These are phyloP conservation scores for Neltuma alba DNA, from an alignment of 306 rosid species.

Conservation along the genomic window DNA sequence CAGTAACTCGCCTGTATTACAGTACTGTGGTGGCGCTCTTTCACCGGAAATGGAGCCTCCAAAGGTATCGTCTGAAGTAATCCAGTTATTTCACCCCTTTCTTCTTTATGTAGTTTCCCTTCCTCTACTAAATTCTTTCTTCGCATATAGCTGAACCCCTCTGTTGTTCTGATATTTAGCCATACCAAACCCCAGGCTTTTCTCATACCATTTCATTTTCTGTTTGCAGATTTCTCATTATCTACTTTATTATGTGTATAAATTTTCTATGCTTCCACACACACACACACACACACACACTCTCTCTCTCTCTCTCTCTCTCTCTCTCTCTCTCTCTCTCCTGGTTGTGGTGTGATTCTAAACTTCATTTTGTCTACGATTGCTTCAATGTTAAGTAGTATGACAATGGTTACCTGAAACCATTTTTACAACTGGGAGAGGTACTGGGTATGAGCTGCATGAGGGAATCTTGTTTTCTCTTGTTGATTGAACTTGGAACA, in stretches of 20 bases:
- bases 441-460: not conserved
- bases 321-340: too few species aligned
- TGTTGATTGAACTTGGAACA: slow-evolving; percentile 29
- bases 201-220: not conserved
- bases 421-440: slow-evolving; percentile 4
- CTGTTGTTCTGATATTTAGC: not conserved
- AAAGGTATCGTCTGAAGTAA: slow-evolving; percentile 58
- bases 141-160: not conserved
- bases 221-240: not conserved
- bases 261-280: not conserved
- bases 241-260: not conserved
- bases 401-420: slow-evolving; percentile 16
- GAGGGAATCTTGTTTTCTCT: slow-evolving; percentile 15
- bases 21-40: slow-evolving; percentile 93
- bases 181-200: not conserved
- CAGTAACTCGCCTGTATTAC: slow-evolving; percentile 73
- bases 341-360: not conserved
- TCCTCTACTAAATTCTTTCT: not conserved
- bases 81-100: slow-evolving; percentile 9
- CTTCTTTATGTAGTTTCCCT: not conserved
- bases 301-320: too few species aligned
- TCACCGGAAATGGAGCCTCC: slow-evolving; percentile 99
- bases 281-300: too few species aligned
- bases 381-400: slow-evolving; percentile 4
- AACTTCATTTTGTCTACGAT: slow-evolving; percentile 14